Evolutionary conservation across 495 filamentous ascomycete species (phyloP), one percentile per base, ranked within the genome.

Genomic region (Chaetomium fimeti): DNA sequence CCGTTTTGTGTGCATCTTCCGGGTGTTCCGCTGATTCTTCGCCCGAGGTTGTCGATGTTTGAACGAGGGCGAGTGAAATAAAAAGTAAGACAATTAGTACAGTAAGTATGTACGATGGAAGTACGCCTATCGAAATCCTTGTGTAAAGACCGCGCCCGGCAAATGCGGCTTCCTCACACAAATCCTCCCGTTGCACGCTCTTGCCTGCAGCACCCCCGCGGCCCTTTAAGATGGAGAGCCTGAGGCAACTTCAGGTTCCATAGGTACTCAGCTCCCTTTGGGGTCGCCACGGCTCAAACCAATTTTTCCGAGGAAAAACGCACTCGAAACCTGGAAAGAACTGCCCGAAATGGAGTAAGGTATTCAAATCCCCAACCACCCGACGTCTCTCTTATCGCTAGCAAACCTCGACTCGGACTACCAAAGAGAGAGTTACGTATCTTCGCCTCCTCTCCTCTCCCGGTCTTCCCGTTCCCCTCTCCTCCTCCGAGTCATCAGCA

Each of bases 21-120:
- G 48, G 48, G 20, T 52, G 48, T 52, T 52, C 22, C 48, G 22
- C 25, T 47, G 43, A 22, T n/a, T 47, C n/a, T n/a, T 47, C 48
- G 24, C 22, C 48, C 24, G 48, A 52, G 48, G 48, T 25, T 52
- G 11, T 27, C 12, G 9, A 52, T 27, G 8, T 11, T 24, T 27
- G 48, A 52, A 52, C 16, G 20, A 52, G 9, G 9, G 48, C 9
- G 8, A 27, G 15, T 27, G 24, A 52, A 13, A 52, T 9, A 52
- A 43, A 43, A 43, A 43, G 32, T 36, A 36, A 36, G 32, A 36
- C 32, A 36, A 36, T 36, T 36, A 36, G 7, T 36, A 36, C 32
- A 36, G n/a, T n/a, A 36, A 36, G 32, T 5, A 36, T 36, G 32
- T 36, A 36, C 32, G 32, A 36, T 9, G 32, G 32, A 36, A 36